These are phyloP conservation scores for Trichocomaceae sp. DNA, from an alignment of 2,329 filamentous ascomycete species.

Conservation along the genomic window DNA sequence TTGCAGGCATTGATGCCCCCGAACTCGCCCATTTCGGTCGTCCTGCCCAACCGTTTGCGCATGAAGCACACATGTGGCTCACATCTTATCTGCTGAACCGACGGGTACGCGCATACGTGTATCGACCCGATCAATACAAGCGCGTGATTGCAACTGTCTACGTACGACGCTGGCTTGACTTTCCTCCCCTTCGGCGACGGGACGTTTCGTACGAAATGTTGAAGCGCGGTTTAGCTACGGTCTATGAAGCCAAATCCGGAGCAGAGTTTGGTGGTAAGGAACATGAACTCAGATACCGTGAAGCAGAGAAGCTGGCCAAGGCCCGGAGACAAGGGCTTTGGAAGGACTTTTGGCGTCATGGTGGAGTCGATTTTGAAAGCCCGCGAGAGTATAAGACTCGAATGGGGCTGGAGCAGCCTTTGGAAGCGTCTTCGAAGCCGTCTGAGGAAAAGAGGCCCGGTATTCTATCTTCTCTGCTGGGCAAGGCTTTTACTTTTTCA, in stretches of 20 bases:
- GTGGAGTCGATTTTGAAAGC: conserved; percentile 60
- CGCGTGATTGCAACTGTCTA: conserved; percentile 82
- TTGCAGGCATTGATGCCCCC: conserved; percentile 89
- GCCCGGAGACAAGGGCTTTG: conserved; percentile 65
- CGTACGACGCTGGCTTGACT: conserved; percentile 50
- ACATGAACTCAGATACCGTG: conserved; percentile 41
- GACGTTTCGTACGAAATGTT: conserved; percentile 92
- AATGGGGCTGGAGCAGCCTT: conserved; percentile 31
- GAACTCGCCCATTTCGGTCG: conserved; percentile 89
- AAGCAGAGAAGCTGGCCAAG: conserved; percentile 53
- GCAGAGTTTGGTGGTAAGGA: conserved; percentile 76
- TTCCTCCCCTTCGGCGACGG: conserved; percentile 49
- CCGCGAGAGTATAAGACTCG: conserved; percentile 79
- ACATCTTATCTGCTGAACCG: conserved; percentile 62
- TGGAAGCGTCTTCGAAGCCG: background rate
- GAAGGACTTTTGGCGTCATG: conserved; percentile 50
- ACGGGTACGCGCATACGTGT: conserved; percentile 74
- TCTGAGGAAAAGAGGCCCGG: background rate
- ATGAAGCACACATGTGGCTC: conserved; percentile 79
- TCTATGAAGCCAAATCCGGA: conserved; percentile 88
- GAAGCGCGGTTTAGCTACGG: conserved; percentile 72
- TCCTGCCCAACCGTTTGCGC: conserved; percentile 73
- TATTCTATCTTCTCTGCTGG: background rate
- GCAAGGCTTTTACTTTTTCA: background rate
- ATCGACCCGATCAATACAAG: conserved; percentile 84